phyloP scores from a whole-genome alignment of 345 rosid genomes.

The Eucalyptus dawsonii region DNA sequence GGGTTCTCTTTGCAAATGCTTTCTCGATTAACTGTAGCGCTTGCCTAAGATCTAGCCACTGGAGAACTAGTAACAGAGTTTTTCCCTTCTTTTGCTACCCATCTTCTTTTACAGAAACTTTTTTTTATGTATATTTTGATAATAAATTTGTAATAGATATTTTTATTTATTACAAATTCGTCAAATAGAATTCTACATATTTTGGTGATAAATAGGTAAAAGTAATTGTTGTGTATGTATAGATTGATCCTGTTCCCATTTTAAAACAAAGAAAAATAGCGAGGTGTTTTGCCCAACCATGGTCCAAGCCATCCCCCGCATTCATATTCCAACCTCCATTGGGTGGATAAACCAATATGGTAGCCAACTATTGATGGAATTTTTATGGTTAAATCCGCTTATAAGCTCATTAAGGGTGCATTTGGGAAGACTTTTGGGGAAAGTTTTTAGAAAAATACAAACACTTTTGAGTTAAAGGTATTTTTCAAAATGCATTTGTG shows the following conservation, averaged over 20 bases:
- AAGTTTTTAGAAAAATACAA: too few species aligned
- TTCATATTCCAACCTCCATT: neutral
- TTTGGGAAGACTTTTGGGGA: too few species aligned
- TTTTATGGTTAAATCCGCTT: neutral
- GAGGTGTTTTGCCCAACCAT: neutral
- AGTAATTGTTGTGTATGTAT: neutral
- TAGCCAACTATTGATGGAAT: neutral
- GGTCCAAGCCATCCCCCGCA: neutral
- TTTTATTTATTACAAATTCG: too few species aligned
- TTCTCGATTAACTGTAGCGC: neutral
- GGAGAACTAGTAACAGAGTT: neutral
- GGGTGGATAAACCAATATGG: neutral
- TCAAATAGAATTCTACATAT: neutral
- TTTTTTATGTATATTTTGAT: neutral
- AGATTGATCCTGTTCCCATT: neutral
- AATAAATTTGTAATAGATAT: too few species aligned
- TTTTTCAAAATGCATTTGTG: too few species aligned
- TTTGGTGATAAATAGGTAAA: neutral
- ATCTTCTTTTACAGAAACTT: neutral
- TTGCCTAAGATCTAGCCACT: neutral
- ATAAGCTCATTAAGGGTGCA: neutral
- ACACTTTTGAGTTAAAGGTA: too few species aligned
- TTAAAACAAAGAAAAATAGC: neutral
- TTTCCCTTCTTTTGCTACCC: neutral
- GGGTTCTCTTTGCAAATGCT: neutral